Base-by-base conservation (phyloP, 768 basidiomycete genomes). In the Leucogyrophana mollusca region DNA sequence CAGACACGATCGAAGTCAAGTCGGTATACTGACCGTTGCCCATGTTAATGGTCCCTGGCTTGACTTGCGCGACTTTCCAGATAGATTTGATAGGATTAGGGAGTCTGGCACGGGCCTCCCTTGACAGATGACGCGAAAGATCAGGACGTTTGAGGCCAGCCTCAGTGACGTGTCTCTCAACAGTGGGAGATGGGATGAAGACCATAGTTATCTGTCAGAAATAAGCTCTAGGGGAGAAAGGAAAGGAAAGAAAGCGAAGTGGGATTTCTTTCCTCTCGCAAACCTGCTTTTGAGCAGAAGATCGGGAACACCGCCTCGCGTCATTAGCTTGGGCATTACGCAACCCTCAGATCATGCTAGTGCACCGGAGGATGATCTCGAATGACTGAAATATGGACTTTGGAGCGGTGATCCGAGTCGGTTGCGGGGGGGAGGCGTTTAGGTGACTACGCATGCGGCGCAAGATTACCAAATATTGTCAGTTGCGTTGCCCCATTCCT, bases 1-100 rank as follows among this genome's bases (percentile, higher is more conserved):
- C 22, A 3, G 17, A 1, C 25, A 16, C 22, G 16, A 14, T n/a
- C 11, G 36, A 21, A 43, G 6, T 10, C 6, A 41, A 23, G 25
- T 34, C 5, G 27, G 16, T 9, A 13, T 30, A 5, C 51, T 25
- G 47, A 67, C 67, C 67, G 34, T 69, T 69, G 13, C 68, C 67
- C 56, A 69, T 66, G 50, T 67, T 69, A 47, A 69, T 68, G 25
- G 68, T 64, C 9, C 63, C 63, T 7, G 63, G 50, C 42, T 59
- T 66, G 30, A 64, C 64, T 39, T 64, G 59, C n/a, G 68, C 60
- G 11, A 45, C 61, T 40, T 65, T 67, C 65, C 68, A 68, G 11
- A 69, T 68, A 20, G 68, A 36, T 45, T 69, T 69, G 51, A 69
- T 69, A 7, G 67, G 63, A 36, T 69, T 69, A 2, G 67, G 65